A percentile compares a stretch with the other conserved stretches of the same genome.
Evolutionary conservation across 805 yeast species (phyloP).

Genomic region (Groenewaldozyma salmanticensis): DNA sequence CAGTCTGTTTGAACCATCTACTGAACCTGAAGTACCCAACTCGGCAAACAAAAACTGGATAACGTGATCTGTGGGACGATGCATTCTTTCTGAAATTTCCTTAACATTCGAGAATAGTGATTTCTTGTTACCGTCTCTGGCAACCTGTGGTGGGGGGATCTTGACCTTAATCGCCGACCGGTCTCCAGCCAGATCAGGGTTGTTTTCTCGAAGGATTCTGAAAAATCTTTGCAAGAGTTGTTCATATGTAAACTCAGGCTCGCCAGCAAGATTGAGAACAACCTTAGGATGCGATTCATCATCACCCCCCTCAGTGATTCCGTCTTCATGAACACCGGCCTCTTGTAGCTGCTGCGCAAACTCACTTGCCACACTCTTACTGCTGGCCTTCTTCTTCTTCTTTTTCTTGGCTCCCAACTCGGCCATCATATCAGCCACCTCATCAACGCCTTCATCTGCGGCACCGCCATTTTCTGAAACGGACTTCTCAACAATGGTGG

Average conservation of each 20-base stretch:
- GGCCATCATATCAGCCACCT: constrained; percentile 55
- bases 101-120: constrained; percentile 93
- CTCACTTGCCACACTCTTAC: constrained; percentile 50
- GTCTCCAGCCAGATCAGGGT: constrained; percentile 98
- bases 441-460: constrained; percentile 21
- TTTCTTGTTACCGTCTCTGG: constrained; percentile 95
- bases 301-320: constrained; percentile 10
- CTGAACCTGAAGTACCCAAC: constrained; percentile 98
- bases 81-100: constrained; percentile 86
- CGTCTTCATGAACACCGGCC: constrained; percentile 68
- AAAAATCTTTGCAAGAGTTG: constrained; percentile 78
- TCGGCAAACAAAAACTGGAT: constrained; percentile 96
- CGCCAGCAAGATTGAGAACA: constrained; percentile 23
- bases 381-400: constrained; percentile 26
- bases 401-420: constrained; percentile 67
- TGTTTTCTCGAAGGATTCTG: constrained; percentile 74
- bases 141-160: constrained; percentile 95
- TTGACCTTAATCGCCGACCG: constrained; percentile 84
- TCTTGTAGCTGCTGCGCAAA: constrained; percentile 83
- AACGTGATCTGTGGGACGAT: constrained; percentile 93
- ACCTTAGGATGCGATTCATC: constrained; percentile 22
- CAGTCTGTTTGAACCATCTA: constrained; percentile 94
- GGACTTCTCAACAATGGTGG: neutral
- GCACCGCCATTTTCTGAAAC: neutral
- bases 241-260: constrained; percentile 63